These are phyloP conservation scores for Malassezia brasiliensis DNA, from an alignment of 1,284 basidiomycete species.

Conservation along the genomic window DNA sequence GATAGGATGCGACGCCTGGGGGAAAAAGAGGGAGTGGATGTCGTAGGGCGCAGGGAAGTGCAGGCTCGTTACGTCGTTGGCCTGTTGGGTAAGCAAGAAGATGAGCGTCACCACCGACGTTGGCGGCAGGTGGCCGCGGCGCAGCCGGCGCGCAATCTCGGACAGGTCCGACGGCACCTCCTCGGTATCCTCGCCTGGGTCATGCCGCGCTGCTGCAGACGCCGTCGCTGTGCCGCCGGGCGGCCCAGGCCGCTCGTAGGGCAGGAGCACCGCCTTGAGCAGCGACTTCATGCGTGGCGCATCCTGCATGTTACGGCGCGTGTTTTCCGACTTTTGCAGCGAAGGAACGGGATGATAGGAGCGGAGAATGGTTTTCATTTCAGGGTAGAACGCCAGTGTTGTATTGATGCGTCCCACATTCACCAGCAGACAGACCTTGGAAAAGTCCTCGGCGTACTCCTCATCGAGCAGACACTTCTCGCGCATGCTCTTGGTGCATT, in stretches of 20 bases:
- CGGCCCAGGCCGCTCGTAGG: slow-evolving; percentile 55
- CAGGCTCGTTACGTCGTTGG: slow-evolving; percentile 30
- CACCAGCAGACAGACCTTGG: slow-evolving; percentile 67
- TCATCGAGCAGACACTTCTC: slow-evolving; percentile 72
- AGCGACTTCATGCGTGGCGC: slow-evolving; percentile 69
- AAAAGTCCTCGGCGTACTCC: slow-evolving; percentile 69
- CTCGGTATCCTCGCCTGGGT: slow-evolving; percentile 27
- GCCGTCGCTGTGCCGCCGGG: slow-evolving; percentile 25
- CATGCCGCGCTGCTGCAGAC: slow-evolving; percentile 24
- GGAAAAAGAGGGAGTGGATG: slow-evolving; percentile 41
- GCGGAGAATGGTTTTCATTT: slow-evolving; percentile 70
- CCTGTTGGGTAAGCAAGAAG: slow-evolving; percentile 35
- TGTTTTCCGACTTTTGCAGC: slow-evolving; percentile 58
- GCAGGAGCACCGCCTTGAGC: slow-evolving; percentile 64
- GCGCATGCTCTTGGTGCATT: slow-evolving; percentile 74
- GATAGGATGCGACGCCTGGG: slow-evolving; percentile 31
- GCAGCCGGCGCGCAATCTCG: slow-evolving; percentile 32
- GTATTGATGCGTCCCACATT: slow-evolving; percentile 90
- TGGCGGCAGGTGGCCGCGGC: slow-evolving; percentile 23
- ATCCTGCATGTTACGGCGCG: slow-evolving; percentile 66
- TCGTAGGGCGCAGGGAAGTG: slow-evolving; percentile 38
- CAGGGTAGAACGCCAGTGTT: slow-evolving; percentile 67
- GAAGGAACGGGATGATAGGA: slow-evolving; percentile 73
- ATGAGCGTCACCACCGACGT: slow-evolving; percentile 43
- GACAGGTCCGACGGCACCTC: slow-evolving; percentile 36